Evolutionary conservation across 2,329 filamentous ascomycete genomes (phyloP).

Genomic region (Geosmithia morbida): DNA sequence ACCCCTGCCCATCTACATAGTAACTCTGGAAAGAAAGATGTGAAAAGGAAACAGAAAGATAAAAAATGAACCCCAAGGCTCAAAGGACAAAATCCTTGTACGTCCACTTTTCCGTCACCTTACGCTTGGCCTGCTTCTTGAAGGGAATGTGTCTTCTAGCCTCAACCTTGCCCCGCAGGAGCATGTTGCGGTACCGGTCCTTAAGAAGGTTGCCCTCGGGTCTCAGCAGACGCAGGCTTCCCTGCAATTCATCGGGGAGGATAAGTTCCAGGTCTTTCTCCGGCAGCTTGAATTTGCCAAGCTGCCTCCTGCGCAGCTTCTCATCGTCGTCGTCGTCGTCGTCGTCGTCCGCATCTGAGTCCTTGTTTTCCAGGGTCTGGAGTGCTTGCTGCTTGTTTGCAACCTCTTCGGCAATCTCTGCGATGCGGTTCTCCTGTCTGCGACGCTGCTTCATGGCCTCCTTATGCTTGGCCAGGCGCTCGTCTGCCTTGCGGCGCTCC

Average conservation of each 20-base stretch:
- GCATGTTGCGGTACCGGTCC: slow-evolving; percentile 78
- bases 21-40: no score
- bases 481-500: slow-evolving; percentile 77
- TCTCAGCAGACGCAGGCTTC: slow-evolving; percentile 69
- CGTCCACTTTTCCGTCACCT: slow-evolving; percentile 88
- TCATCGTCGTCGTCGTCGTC: slow-evolving; percentile 39
- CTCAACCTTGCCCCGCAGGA: slow-evolving; percentile 84
- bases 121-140: slow-evolving; percentile 67
- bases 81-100: slow-evolving; percentile 99
- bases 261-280: slow-evolving; percentile 72
- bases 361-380: slow-evolving; percentile 22
- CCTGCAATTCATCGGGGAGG: slow-evolving; percentile 68
- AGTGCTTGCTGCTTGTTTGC: slow-evolving; percentile 37
- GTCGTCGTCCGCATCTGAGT: slow-evolving; percentile 27
- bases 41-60: no score
- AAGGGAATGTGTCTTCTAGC: slow-evolving; percentile 64
- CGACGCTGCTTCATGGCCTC: slow-evolving; percentile 59
- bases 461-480: slow-evolving; percentile 62
- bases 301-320: slow-evolving; percentile 53
- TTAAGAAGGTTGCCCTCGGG: slow-evolving; percentile 93
- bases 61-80: slow-evolving; percentile 1
- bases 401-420: slow-evolving; percentile 52
- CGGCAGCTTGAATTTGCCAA: slow-evolving; percentile 61
- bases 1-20: no score
- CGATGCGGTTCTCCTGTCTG: slow-evolving; percentile 56